Percentiles rank a stretch among this genome's conserved stretches.
Evolutionary conservation across 78 protist species (phyloP).

Genomic region (Polysphondylium violaceum): DNA sequence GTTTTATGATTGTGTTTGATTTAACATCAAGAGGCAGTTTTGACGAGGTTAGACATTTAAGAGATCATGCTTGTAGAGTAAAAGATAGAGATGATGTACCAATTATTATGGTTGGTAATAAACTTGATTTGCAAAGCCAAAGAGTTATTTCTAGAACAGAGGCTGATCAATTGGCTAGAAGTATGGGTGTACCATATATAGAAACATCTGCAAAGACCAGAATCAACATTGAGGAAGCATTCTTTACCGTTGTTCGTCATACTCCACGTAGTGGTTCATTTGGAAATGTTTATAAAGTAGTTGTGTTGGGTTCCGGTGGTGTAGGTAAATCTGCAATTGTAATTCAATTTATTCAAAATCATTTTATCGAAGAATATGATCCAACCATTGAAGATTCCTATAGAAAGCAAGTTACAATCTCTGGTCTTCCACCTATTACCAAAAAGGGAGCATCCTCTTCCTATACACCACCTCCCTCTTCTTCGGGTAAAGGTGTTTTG

Average conservation of each 20-base stretch:
- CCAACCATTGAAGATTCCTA: slow-evolving; percentile 83
- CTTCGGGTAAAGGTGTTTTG: background rate
- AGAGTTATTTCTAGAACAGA: slow-evolving; percentile 80
- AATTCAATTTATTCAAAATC: slow-evolving; percentile 64
- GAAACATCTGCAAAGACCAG: slow-evolving; percentile 93
- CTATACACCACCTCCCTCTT: slow-evolving; percentile 12
- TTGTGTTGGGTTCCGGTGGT: slow-evolving; percentile 75
- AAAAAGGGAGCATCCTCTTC: background rate
- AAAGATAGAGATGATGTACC: slow-evolving; percentile 88
- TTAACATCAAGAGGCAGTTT: slow-evolving; percentile 56
- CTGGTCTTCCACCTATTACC: slow-evolving; percentile 31
- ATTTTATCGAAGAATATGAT: slow-evolving; percentile 90
- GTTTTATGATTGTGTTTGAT: slow-evolving; percentile 55
- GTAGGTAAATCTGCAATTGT: slow-evolving; percentile 67
- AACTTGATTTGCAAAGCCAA: slow-evolving; percentile 82
- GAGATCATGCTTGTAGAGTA: slow-evolving; percentile 88
- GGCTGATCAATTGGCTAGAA: slow-evolving; percentile 83
- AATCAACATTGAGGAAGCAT: slow-evolving; percentile 92
- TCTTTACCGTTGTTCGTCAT: slow-evolving; percentile 76
- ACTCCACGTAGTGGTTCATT: slow-evolving; percentile 65
- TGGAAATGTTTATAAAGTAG: slow-evolving; percentile 37
- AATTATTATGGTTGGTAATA: slow-evolving; percentile 93
- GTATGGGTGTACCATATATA: slow-evolving; percentile 74
- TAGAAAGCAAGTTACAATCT: slow-evolving; percentile 51
- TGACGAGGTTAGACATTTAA: slow-evolving; percentile 77